Percentiles rank a stretch among this genome's conserved stretches.
Conservation (phyloP, 2,329 filamentous ascomycete species). For the Phialophora tarda region DNA sequence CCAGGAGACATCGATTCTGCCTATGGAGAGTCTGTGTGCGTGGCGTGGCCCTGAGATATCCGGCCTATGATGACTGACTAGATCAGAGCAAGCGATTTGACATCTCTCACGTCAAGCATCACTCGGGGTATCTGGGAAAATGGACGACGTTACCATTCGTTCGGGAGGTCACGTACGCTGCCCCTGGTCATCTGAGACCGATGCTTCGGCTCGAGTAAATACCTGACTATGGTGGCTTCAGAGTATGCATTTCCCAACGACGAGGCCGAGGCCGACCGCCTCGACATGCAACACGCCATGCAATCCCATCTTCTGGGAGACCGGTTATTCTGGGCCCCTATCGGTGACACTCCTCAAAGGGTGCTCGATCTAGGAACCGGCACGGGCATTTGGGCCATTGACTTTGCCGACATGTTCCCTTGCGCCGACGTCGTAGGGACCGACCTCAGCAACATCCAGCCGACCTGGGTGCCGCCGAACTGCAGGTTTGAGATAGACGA, state of each 20-base stretch:
- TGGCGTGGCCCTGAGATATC: not conserved
- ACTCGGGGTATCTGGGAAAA: constrained; percentile 27
- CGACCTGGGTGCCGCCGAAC: constrained; percentile 58
- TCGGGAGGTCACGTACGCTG: constrained; percentile 18
- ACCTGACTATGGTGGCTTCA: not conserved
- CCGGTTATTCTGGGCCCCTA: constrained; percentile 48
- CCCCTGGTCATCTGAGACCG: not conserved
- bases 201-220: not conserved
- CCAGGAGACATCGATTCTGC: constrained; percentile 21
- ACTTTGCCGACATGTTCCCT: constrained; percentile 45
- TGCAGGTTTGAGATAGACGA: constrained; percentile 64
- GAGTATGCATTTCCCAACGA: constrained; percentile 46
- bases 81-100: constrained; percentile 23
- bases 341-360: constrained; percentile 41
- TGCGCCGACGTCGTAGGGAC: constrained; percentile 36
- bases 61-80: not conserved
- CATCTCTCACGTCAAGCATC: constrained; percentile 23
- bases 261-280: constrained; percentile 50
- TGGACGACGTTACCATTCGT: constrained; percentile 29
- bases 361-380: constrained; percentile 42
- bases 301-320: constrained; percentile 45
- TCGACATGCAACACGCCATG: constrained; percentile 29
- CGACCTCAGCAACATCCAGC: constrained; percentile 42
- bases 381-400: constrained; percentile 33
- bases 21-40: constrained; percentile 27